These are phyloP conservation scores for Fusarium compactum DNA, from an alignment of 2,329 filamentous ascomycete species.

Conservation along the genomic window DNA sequence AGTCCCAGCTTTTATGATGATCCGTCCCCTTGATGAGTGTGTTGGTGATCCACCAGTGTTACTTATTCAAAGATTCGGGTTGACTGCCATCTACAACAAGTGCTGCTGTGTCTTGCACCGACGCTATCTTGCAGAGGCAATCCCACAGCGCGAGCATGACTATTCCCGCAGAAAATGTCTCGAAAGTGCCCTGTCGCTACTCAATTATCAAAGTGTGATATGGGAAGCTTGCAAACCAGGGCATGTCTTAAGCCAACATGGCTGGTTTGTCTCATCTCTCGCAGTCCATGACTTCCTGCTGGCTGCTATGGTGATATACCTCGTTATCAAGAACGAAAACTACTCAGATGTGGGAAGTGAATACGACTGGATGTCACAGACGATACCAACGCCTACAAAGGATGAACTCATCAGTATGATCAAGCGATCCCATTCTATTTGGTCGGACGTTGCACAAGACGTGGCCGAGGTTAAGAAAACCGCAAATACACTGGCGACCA, in stretches of 20 bases:
- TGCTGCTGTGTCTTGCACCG: constrained; percentile 67
- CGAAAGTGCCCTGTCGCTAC: constrained; percentile 61
- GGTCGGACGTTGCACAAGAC: constrained; percentile 55
- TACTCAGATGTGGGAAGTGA: constrained; percentile 54
- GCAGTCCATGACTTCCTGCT: constrained; percentile 72
- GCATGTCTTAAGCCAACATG: constrained; percentile 62
- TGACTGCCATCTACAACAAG: constrained; percentile 67
- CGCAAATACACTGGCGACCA: constrained; percentile 58
- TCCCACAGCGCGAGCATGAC: constrained; percentile 59
- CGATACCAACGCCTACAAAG: constrained; percentile 51
- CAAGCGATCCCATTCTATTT: constrained; percentile 58
- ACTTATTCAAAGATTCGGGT: constrained; percentile 66
- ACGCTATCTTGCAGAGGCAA: constrained; percentile 61
- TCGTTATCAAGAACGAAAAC: constrained; percentile 60
- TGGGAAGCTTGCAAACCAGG: constrained; percentile 65
- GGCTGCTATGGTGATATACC: constrained; percentile 70
- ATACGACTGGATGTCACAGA: constrained; percentile 52
- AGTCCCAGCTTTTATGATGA: constrained; percentile 62
- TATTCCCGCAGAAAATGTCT: constrained; percentile 66
- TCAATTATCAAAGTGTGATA: constrained; percentile 62
- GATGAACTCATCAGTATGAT: constrained; percentile 57
- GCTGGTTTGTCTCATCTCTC: constrained; percentile 69
- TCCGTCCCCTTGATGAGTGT: constrained; percentile 61
- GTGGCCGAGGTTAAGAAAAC: constrained; percentile 60
- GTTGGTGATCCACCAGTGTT: constrained; percentile 61